phyloP scores from a whole-genome alignment of 1,284 basidiomycete genomes.

The Fomitopsis palustris region DNA sequence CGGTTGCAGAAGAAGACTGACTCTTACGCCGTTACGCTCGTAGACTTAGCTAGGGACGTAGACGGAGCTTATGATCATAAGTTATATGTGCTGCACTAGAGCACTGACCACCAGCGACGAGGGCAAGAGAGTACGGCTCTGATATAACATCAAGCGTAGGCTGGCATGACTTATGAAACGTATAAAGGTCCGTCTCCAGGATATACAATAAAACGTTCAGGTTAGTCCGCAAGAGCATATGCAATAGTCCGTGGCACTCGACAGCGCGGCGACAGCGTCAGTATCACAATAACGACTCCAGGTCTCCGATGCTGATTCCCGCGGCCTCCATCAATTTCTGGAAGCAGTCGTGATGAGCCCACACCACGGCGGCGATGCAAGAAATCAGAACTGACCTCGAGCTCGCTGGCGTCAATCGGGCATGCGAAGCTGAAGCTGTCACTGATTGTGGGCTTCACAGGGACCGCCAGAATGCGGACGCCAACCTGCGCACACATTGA shows the following conservation, averaged over 20 bases:
- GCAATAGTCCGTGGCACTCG: not conserved
- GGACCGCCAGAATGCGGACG: constrained; percentile 61
- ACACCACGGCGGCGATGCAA: not conserved
- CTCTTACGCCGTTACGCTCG: no score
- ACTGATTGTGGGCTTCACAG: constrained; percentile 66
- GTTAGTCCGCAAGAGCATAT: not conserved
- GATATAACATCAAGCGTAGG: not conserved
- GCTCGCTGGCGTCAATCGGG: constrained; percentile 43
- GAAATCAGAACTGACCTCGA: constrained; percentile 30
- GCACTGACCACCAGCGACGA: no score
- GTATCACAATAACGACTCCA: not conserved
- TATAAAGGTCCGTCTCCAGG: not conserved
- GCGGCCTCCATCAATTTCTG: constrained; percentile 4
- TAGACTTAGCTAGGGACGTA: no score
- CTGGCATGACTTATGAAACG: not conserved
- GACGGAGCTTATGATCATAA: no score
- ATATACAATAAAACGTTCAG: not conserved
- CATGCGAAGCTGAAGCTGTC: constrained; percentile 68
- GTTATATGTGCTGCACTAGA: no score
- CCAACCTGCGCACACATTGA: constrained; percentile 42
- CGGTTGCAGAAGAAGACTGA: no score
- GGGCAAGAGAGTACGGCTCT: no score
- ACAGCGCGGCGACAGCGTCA: not conserved
- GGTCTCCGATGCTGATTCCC: constrained; percentile 1
- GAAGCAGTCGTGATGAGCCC: not conserved